Evolutionary conservation across 768 basidiomycete species (phyloP).

Genomic region (Leucogyrophana mollusca): DNA sequence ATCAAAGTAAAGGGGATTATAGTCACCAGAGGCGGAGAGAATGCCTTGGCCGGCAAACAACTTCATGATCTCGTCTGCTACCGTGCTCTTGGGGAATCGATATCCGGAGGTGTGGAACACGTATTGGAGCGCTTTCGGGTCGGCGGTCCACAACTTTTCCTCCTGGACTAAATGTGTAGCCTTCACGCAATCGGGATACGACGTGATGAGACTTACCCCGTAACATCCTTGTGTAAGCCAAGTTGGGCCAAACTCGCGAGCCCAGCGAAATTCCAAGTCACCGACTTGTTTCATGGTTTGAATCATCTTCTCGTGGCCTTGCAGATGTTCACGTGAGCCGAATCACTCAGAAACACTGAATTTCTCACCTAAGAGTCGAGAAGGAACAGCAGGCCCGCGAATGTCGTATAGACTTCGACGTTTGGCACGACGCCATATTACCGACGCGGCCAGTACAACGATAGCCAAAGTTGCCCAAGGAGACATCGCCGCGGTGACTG

Average conservation of each 20-base stretch:
- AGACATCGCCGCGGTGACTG: too few species aligned
- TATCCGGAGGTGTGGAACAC: conserved; percentile 27
- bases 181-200: background rate
- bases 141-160: conserved; percentile 25
- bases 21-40: conserved; percentile 15
- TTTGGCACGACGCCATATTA: conserved; percentile 3
- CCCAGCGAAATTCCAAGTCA: conserved; percentile 28
- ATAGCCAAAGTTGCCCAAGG: background rate
- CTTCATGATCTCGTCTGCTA: conserved; percentile 7
- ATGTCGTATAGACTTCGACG: conserved; percentile 6
- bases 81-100: conserved; percentile 20
- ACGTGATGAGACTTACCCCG: conserved; percentile 6
- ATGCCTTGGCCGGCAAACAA: conserved; percentile 23
- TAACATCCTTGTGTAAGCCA: conserved; percentile 14
- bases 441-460: background rate
- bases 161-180: conserved; percentile 18
- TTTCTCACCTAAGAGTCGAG: conserved; percentile 7
- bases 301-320: conserved; percentile 23
- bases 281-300: conserved; percentile 24
- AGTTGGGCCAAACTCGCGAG: conserved; percentile 23
- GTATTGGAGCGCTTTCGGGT: conserved; percentile 27
- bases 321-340: background rate
- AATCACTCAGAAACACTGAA: background rate
- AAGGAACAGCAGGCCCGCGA: conserved; percentile 5
- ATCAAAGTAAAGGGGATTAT: background rate